Conservation (phyloP, 2,329 filamentous ascomycete genomes). For the Didymosphaeria variabile region DNA sequence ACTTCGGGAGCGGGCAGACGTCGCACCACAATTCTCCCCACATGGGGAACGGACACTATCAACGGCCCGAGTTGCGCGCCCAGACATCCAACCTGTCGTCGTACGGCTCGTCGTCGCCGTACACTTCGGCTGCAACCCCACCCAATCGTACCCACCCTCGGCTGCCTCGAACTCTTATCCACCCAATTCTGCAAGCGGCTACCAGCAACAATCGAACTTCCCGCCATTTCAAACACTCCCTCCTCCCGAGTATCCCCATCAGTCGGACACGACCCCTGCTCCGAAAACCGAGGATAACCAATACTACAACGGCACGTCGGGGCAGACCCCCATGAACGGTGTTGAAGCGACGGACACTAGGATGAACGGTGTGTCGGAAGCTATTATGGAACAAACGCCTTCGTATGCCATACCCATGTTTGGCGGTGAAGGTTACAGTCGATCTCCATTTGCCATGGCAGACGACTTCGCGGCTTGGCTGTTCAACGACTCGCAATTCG, state of each 20-base stretch:
- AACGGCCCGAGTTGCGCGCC: constrained; percentile 45
- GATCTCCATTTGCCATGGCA: constrained; percentile 86
- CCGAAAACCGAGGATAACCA: constrained; percentile 45
- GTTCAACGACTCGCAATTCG: constrained; percentile 73
- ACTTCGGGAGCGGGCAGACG: constrained; percentile 40
- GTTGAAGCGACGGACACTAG: constrained; percentile 48
- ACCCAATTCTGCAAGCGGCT: constrained; percentile 52
- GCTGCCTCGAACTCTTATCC: constrained; percentile 52
- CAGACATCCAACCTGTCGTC: constrained; percentile 48
- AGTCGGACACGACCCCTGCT: constrained; percentile 45
- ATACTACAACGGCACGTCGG: constrained; percentile 47
- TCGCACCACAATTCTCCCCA: constrained; percentile 50
- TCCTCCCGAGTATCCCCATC: constrained; percentile 62
- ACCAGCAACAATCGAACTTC: constrained; percentile 66
- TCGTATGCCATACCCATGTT: constrained; percentile 83
- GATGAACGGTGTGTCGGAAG: constrained; percentile 49
- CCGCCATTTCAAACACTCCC: constrained; percentile 68
- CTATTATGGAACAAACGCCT: constrained; percentile 56
- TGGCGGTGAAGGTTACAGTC: constrained; percentile 81
- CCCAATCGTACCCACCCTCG: constrained; percentile 58
- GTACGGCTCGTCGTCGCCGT: constrained; percentile 47
- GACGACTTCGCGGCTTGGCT: constrained; percentile 88
- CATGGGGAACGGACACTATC: constrained; percentile 44
- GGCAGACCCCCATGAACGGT: constrained; percentile 49
- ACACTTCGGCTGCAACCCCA: constrained; percentile 52